Evolutionary conservation across 75 land plant species (phyloP), one percentile per base, ranked within the genome.

Genomic region (Pinus tabuliformis): DNA sequence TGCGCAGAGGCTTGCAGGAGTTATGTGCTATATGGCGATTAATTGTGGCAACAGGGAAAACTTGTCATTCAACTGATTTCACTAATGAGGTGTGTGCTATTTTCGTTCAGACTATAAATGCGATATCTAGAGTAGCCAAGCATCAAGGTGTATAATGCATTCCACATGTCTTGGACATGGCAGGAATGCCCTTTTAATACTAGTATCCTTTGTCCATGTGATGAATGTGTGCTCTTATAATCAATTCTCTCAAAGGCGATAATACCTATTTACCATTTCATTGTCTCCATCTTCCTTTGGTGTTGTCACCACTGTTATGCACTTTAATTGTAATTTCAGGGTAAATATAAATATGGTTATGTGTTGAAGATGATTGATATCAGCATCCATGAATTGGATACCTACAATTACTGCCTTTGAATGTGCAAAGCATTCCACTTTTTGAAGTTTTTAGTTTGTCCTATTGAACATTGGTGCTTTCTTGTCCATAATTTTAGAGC

Each of bases 1-100:
- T 56, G 36, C 56, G 74, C 74, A 72, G 74, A 56, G 15, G 74
- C 74, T 72, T 72, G 58, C 58, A 72, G 17, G 74, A 72, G 54
- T 49, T 72, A 72, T 72, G 74, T 56, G 21, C 24, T 24, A 56
- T 26, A 20, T 72, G 74, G 74, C 74, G 57, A 72, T 56, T 28
- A 18, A 56, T 56, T 72, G 26, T 72, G 30, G 22, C 71, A 68
- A 39, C 13, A 45, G 71, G 9, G 52, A 68, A 39, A 68, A 20
- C 52, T 20, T 12, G 4, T 7, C 52, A n/a, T 8, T 20, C 52
- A 68, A 20, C 11, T 68, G n/a, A 37, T 64, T 30, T 64, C 71
- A 2, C 22, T 37, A 68, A 20, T 42, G 71, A 68, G 71, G 71
- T 68, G 52, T 4, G 42, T 65, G 37, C 42, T 64, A 13, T 24